Base-by-base conservation (phyloP, 441 rosid genomes). In the Dalechampia spathulata region DNA sequence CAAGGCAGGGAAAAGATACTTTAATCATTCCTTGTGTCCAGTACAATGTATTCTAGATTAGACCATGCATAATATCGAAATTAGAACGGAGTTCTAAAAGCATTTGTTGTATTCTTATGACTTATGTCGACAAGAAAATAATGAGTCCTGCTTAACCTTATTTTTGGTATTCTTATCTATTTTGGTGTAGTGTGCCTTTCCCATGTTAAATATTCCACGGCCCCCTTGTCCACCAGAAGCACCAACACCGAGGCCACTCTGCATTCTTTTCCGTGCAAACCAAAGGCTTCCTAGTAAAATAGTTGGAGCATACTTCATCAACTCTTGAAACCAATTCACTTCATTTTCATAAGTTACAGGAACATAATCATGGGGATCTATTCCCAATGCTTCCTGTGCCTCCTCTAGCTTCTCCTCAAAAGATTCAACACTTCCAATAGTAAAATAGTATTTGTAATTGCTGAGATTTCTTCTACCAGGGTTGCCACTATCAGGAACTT, bases 351-450 rank as follows among this genome's bases (percentile, higher is more conserved):
- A 80, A 15, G 73, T 82, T 44, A 82, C 83, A 21, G 82, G 77
- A 72, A 80, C 58, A 58, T 71, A 62, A 66, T 85, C 64, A 68
- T 73, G 85, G 47, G 86, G 77, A 57, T 80, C 77, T 7, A 76
- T 59, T 19, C 78, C 78, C 37, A 80, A 64, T 10, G 76, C 77
- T 61, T 69, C 76, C 43, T 78, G 86, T 62, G 86, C 85, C 74
- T 76, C 83, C 66, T 78, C 85, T 63, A 85, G 72, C 73, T 80
- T 85, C 64, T 82, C 83, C 70, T 85, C 86, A 23, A 85, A 85
- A 51, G 83, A 71, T 58, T 82, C 89, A 55, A 85, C 71, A 56
- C 79, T 78, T 46, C 81, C 86, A 1, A 82, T 80, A 54, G 71
- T 82, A 58, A 80, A 78, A 63, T 71, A 75, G 67, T 50, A 82